Percentiles rank a stretch among this genome's conserved stretches.
Conservation (phyloP, 1,284 basidiomycete species). For the Ceratobasidium sp. region DNA sequence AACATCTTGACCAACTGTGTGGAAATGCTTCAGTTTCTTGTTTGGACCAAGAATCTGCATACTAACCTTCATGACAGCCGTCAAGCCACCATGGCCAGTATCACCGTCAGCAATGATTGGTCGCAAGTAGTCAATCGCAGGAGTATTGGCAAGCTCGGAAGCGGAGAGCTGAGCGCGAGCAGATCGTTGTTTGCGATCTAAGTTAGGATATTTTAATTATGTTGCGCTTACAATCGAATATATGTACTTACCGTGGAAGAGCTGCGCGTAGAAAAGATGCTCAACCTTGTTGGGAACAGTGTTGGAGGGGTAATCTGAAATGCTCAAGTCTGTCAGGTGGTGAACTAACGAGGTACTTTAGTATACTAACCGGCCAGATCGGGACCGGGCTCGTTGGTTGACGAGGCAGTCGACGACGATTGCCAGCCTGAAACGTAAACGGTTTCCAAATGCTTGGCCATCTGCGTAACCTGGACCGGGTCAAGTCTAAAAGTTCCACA, state of each 20-base stretch:
- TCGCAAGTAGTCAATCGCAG: conserved; percentile 59
- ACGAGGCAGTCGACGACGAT: conserved; percentile 66
- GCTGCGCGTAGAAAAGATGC: conserved; percentile 66
- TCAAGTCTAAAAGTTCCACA: conserved; percentile 69
- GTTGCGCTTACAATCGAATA: conserved; percentile 46
- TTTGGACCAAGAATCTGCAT: neutral
- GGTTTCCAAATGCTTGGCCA: conserved; percentile 68
- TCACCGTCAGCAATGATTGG: conserved; percentile 61
- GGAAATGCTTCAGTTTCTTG: neutral
- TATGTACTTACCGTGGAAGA: conserved; percentile 57
- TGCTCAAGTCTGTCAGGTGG: neutral
- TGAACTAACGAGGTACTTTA: neutral
- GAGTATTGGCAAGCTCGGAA: conserved; percentile 57
- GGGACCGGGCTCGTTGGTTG: conserved; percentile 67
- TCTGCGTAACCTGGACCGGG: conserved; percentile 85
- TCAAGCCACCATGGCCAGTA: conserved; percentile 67
- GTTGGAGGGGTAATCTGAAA: conserved; percentile 64
- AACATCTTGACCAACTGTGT: conserved; percentile 66
- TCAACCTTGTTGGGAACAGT: conserved; percentile 69
- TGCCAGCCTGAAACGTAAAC: conserved; percentile 71
- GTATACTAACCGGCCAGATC: conserved; percentile 61
- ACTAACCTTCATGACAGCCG: conserved; percentile 67
- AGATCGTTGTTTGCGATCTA: conserved; percentile 54
- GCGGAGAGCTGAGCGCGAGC: conserved; percentile 67
- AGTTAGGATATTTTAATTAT: neutral